Percentiles rank a stretch among this genome's conserved stretches.
Evolutionary conservation across 176 grass and related monocot genomes (phyloP).

Genomic region (Carex pumila): DNA sequence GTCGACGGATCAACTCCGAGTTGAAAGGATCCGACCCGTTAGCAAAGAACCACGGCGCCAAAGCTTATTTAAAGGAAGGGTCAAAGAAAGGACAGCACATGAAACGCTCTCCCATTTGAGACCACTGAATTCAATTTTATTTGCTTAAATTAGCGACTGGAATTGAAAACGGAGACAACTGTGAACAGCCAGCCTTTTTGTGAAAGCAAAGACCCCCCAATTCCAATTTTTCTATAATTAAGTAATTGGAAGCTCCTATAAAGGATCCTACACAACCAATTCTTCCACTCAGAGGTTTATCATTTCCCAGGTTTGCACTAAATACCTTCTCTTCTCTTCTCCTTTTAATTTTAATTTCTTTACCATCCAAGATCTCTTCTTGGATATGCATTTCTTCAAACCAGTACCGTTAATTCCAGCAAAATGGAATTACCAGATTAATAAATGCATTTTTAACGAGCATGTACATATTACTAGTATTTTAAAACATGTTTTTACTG

Average conservation of each 20-base stretch:
- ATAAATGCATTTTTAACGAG: not conserved
- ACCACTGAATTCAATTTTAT: not conserved
- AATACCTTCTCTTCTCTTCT: not conserved
- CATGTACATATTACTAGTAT: not conserved
- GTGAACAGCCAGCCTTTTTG: constrained; percentile 1
- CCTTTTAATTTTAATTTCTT: not conserved
- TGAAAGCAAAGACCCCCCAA: not conserved
- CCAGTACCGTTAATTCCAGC: not conserved
- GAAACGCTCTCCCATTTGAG: not conserved
- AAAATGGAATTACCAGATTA: too few relatives aligned
- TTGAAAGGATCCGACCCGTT: not conserved
- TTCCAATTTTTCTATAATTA: constrained; percentile 12
- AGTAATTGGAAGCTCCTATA: not conserved
- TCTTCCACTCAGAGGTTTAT: not conserved
- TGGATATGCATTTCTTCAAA: not conserved
- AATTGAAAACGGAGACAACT: constrained; percentile 1
- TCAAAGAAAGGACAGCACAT: not conserved
- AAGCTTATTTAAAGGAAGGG: not conserved
- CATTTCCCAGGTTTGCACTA: constrained; percentile 3
- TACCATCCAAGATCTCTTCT: not conserved
- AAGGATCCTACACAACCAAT: not conserved
- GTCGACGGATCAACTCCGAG: too few relatives aligned
- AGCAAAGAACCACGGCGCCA: not conserved
- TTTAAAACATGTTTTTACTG: not conserved
- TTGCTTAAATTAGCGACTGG: constrained; percentile 9